Evolutionary conservation across 2,329 filamentous ascomycete species (phyloP).

Genomic region (Metarhizium rileyi): DNA sequence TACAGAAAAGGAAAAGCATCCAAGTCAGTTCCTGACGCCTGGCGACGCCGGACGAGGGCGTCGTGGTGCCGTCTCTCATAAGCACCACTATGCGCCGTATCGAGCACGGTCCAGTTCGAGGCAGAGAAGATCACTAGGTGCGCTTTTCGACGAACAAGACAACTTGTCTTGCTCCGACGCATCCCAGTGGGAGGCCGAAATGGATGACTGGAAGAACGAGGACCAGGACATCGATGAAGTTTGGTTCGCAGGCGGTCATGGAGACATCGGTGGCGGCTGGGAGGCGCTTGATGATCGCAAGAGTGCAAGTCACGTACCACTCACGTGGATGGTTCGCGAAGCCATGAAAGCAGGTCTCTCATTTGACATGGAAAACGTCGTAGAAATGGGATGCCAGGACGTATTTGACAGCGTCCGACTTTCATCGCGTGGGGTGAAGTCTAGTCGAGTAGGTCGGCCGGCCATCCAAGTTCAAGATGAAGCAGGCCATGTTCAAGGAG

Average conservation of each 20-base stretch:
- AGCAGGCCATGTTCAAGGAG: slow-evolving; percentile 10
- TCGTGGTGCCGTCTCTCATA: slow-evolving; percentile 9
- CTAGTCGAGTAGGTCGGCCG: slow-evolving; percentile 7
- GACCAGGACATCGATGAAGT: slow-evolving; percentile 70
- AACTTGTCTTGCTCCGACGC: slow-evolving; percentile 22
- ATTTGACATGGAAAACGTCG: slow-evolving; percentile 60
- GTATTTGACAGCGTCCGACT: slow-evolving; percentile 7
- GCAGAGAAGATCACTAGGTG: slow-evolving; percentile 15
- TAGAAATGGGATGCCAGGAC: slow-evolving; percentile 49
- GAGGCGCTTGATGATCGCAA: slow-evolving; percentile 45
- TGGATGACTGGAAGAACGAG: slow-evolving; percentile 35
- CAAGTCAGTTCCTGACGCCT: slow-evolving; percentile 9
- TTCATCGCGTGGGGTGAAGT: background rate
- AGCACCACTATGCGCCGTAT: slow-evolving; percentile 28
- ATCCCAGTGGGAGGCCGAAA: slow-evolving; percentile 15
- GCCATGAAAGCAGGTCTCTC: slow-evolving; percentile 53
- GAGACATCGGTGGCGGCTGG: slow-evolving; percentile 73
- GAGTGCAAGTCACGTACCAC: slow-evolving; percentile 56
- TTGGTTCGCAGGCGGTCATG: slow-evolving; percentile 73
- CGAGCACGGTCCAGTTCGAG: slow-evolving; percentile 29
- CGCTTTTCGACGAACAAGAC: slow-evolving; percentile 13
- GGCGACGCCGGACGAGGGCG: slow-evolving; percentile 8
- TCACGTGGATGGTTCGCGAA: slow-evolving; percentile 60
- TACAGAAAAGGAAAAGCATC: background rate
- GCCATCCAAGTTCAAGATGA: slow-evolving; percentile 17